phyloP scores from a whole-genome alignment of 306 rosid genomes.

The Vicia sativa region DNA sequence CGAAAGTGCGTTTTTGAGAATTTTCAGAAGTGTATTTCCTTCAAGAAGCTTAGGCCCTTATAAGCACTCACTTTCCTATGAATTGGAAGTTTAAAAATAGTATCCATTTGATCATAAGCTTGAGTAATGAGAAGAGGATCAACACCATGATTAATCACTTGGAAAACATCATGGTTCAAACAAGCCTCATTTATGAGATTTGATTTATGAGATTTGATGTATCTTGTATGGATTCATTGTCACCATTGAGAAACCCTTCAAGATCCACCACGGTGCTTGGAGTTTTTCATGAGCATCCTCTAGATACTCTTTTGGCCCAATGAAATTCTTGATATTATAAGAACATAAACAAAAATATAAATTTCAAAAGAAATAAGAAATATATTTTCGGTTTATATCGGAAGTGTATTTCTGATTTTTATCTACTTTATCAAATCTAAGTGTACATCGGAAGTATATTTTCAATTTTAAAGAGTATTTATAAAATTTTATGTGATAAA shows the following conservation, averaged over 20 bases:
- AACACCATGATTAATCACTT: slow-evolving; percentile 72
- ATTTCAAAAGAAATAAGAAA: too few relatives aligned
- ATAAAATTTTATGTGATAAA: too few relatives aligned
- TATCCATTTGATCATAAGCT: slow-evolving; percentile 49
- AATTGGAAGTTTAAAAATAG: slow-evolving; percentile 62
- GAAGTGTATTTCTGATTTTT: too few relatives aligned
- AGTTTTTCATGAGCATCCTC: slow-evolving; percentile 50
- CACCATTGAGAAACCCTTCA: slow-evolving; percentile 56
- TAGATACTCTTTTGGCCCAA: slow-evolving; percentile 61
- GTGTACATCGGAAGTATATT: too few relatives aligned
- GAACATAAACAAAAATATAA: too few relatives aligned
- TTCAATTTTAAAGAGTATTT: too few relatives aligned
- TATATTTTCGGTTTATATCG: too few relatives aligned
- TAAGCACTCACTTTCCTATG: slow-evolving; percentile 39
- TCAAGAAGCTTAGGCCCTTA: too few relatives aligned
- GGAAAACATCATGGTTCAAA: slow-evolving; percentile 70
- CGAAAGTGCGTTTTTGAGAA: too few relatives aligned
- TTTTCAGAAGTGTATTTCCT: too few relatives aligned
- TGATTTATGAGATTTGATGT: too few relatives aligned
- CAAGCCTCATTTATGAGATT: slow-evolving; percentile 53
- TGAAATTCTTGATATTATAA: slow-evolving; percentile 45
- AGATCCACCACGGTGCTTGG: slow-evolving; percentile 63
- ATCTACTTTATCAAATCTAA: too few relatives aligned
- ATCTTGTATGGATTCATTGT: slow-evolving; percentile 40
- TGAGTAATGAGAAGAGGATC: slow-evolving; percentile 41